Evolutionary conservation across 768 basidiomycete genomes (phyloP).

Genomic region (Strobilomyces dryophilus): DNA sequence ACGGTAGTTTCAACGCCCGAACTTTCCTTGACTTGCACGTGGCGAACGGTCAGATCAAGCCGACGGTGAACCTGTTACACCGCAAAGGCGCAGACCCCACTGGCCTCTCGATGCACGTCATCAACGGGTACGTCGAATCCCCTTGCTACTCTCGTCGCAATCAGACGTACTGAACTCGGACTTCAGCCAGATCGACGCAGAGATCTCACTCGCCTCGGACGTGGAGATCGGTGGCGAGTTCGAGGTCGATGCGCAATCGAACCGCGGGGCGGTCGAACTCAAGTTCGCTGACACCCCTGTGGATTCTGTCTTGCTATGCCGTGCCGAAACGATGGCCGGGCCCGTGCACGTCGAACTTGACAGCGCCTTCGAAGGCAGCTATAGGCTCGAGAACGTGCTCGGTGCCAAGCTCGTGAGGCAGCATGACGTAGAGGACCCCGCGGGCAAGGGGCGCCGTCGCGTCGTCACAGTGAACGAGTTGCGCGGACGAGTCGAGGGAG

Average conservation of each 20-base stretch:
- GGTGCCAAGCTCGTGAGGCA: slow-evolving; percentile 18
- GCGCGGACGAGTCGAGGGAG: slow-evolving; percentile 13
- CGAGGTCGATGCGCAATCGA: slow-evolving; percentile 26
- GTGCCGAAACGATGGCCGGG: slow-evolving; percentile 29
- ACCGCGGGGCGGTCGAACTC: slow-evolving; percentile 29
- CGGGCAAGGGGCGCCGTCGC: slow-evolving; percentile 33
- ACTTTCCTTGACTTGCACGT: slow-evolving; percentile 33
- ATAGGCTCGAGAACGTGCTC: slow-evolving; percentile 29
- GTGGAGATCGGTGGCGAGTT: slow-evolving; percentile 31
- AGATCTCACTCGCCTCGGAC: slow-evolving; percentile 30
- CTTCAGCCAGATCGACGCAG: slow-evolving; percentile 18
- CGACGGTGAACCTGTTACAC: slow-evolving; percentile 36
- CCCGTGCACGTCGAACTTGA: slow-evolving; percentile 27
- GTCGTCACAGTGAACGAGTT: slow-evolving; percentile 10
- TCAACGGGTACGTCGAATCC: slow-evolving; percentile 37
- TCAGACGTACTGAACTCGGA: slow-evolving; percentile 1
- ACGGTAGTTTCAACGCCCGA: slow-evolving; percentile 38
- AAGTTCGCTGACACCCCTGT: slow-evolving; percentile 31
- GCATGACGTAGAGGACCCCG: slow-evolving; percentile 30
- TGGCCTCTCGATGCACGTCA: slow-evolving; percentile 33
- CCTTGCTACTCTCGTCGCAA: background rate
- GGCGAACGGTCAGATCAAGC: slow-evolving; percentile 39
- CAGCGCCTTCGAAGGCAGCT: slow-evolving; percentile 40
- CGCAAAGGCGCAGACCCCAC: slow-evolving; percentile 21
- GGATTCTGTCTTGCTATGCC: slow-evolving; percentile 31